phyloP scores from a whole-genome alignment of 2,329 filamentous ascomycete genomes.

The Alternaria ethzedia region DNA sequence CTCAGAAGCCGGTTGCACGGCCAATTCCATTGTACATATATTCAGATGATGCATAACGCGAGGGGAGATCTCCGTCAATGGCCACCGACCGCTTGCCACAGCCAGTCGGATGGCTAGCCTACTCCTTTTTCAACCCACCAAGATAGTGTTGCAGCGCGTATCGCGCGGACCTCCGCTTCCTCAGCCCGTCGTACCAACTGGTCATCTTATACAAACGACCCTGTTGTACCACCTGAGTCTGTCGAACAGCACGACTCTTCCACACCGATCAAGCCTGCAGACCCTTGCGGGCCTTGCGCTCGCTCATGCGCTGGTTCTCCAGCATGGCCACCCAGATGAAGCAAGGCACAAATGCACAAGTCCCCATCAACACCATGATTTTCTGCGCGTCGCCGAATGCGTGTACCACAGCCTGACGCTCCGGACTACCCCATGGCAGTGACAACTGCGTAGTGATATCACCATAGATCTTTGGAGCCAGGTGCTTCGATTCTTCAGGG shows the following conservation, averaged over 20 bases:
- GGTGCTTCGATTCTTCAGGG: conserved; percentile 14
- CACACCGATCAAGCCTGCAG: conserved; percentile 12
- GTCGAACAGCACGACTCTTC: background rate
- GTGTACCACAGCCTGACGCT: conserved; percentile 48
- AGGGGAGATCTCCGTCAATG: background rate
- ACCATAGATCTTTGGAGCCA: conserved; percentile 31
- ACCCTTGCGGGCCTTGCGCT: conserved; percentile 11
- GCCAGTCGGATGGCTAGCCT: background rate
- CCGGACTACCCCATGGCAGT: conserved; percentile 56
- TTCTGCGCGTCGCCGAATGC: conserved; percentile 42
- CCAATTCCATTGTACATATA: background rate
- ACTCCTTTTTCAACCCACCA: background rate
- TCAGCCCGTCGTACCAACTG: background rate
- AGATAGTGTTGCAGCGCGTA: background rate
- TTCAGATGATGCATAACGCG: background rate
- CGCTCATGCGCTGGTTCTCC: conserved; percentile 26
- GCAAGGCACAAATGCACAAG: conserved; percentile 30
- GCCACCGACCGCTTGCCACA: background rate
- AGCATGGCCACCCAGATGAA: conserved; percentile 30
- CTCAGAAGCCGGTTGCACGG: background rate
- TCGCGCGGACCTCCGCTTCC: background rate
- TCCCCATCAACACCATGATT: conserved; percentile 39
- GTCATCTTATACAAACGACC: background rate
- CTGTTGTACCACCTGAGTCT: background rate
- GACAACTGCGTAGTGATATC: conserved; percentile 61